Evolutionary conservation across 139 green algal species (phyloP).

Genomic region (Pseudopediastrum boryanum): DNA sequence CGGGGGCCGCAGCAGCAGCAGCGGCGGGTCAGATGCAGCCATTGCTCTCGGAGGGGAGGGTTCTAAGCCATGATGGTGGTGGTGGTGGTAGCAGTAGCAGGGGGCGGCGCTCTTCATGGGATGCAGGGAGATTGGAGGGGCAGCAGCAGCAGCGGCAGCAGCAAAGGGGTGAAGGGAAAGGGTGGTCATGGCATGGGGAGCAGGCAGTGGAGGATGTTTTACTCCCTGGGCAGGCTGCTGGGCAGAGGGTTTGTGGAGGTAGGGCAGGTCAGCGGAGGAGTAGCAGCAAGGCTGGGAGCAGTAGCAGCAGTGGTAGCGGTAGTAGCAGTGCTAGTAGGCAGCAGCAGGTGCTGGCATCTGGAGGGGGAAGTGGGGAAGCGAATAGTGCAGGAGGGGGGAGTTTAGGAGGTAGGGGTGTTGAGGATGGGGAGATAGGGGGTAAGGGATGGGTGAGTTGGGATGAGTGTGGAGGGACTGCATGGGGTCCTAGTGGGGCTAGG

Average conservation of each 20-base stretch:
- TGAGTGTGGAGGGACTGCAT: neutral
- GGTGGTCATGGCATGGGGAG: neutral
- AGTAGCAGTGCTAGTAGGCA: neutral
- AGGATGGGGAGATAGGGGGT: neutral
- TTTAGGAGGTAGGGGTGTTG: neutral
- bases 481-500: neutral
- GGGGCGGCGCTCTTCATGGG: too few species aligned
- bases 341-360: neutral
- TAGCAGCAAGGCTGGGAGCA: conserved; percentile 3
- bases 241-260: neutral
- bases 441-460: neutral
- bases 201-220: too few species aligned
- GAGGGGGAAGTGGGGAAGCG: neutral
- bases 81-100: too few species aligned
- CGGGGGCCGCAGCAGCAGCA: neutral
- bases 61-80: too few species aligned
- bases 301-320: neutral
- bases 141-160: neutral
- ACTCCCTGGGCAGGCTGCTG: too few species aligned
- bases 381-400: neutral
- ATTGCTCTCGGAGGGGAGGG: too few species aligned
- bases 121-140: too few species aligned
- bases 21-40: neutral
- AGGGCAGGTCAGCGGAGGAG: conserved; percentile 1
- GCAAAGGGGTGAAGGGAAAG: neutral